Evolutionary conservation across 768 basidiomycete genomes (phyloP), one percentile per base, ranked within the genome.

Genomic region (Cystofilobasidium bisporidii): DNA sequence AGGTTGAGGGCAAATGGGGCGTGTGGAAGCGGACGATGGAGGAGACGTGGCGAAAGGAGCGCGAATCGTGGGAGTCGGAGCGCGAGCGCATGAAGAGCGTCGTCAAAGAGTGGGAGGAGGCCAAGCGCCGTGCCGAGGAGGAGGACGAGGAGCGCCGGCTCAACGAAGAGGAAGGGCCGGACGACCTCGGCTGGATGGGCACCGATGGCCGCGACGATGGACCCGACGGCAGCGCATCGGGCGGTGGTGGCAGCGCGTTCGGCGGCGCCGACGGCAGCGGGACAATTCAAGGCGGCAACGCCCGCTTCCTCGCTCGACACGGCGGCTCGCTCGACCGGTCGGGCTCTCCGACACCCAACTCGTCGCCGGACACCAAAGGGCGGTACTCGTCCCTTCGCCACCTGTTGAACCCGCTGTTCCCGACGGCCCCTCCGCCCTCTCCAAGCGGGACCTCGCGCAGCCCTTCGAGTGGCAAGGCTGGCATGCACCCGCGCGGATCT

Each of bases 31-130:
- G 83, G 73, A 80, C 79, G 15, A 84, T 92, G 28, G 90, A 92
- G 72, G 87, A 85, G 12, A 83, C 86, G 60, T 92, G 89, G 89
- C 82, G 79, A 41, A 79, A 77, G 33, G 85, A 92, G 38, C 84
- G 86, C 72, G 86, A 89, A 71, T 87, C 88, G 64, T 96, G 91
- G 91, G 81, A 81, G 1, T 80, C 83, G 43, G 92, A 96, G 76
- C 81, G 91, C 5, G 86, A 87, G 69, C 81, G 89, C 24, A 80
- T 96, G 15, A 80, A 81, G 47, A 79, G 81, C 24, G 89, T 89
- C 17, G 81, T 86, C 58, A 85, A 88, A 48, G 89, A 92, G 71
- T 93, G 88, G 86, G 92, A 93, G 77, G 77, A 78, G 64, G 73
- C 74, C 12, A 78, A 76, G 68, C 43, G 73, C 32, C 63, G 77